Conservation (phyloP, 2,329 filamentous ascomycete species). For the Trichoderma sp. region DNA sequence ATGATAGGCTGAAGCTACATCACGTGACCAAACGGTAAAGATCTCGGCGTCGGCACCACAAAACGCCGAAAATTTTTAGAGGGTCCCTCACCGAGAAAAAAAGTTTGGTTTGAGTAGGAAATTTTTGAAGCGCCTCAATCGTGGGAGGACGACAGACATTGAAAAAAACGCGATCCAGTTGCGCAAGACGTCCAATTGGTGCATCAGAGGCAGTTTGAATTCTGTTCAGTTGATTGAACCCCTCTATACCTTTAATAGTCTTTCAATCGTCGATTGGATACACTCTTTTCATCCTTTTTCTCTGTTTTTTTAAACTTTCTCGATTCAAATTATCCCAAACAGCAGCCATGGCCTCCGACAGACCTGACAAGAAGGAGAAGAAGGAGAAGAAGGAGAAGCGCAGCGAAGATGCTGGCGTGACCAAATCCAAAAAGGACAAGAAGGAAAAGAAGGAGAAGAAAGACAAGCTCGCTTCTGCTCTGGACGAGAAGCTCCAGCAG, state of each 20-base stretch:
- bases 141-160: conserved; percentile 19
- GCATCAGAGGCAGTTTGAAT: background rate
- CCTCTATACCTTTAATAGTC: background rate
- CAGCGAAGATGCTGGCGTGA: conserved; percentile 52
- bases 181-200: conserved; percentile 18
- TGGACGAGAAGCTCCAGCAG: conserved; percentile 64
- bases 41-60: conserved; percentile 32
- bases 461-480: conserved; percentile 43
- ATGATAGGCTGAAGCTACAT: background rate
- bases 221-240: background rate
- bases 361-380: conserved; percentile 52
- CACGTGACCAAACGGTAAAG: conserved; percentile 10
- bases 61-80: conserved; percentile 30
- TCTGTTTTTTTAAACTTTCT: background rate
- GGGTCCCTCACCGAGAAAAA: conserved; percentile 32
- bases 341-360: conserved; percentile 46
- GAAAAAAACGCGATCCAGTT: conserved; percentile 16
- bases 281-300: background rate
- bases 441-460: conserved; percentile 74
- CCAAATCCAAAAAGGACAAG: conserved; percentile 60
- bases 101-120: conserved; percentile 31
- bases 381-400: conserved; percentile 62
- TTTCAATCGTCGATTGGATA: background rate
- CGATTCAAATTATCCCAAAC: conserved; percentile 14
- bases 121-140: conserved; percentile 27